Conservation (phyloP, 129 eudicot genomes). For the Saposhnikovia divaricata region DNA sequence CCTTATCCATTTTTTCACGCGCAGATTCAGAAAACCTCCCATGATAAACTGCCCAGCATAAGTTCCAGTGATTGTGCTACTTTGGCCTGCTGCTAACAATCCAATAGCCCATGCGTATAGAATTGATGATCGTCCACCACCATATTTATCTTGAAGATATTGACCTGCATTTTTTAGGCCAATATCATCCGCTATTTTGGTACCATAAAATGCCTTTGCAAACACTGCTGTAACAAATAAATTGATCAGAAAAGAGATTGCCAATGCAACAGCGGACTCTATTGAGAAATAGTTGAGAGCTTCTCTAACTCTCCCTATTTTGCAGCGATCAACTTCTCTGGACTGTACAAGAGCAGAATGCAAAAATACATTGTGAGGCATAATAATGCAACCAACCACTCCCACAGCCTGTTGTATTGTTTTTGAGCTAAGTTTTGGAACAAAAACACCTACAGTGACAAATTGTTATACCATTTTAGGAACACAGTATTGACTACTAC, state of each 20-base stretch:
- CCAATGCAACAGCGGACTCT: conserved; percentile 63
- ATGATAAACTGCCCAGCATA: conserved; percentile 66
- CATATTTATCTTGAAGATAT: conserved; percentile 68
- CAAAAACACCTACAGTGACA: conserved; percentile 17
- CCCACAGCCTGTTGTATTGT: too few relatives aligned
- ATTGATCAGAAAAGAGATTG: conserved; percentile 68
- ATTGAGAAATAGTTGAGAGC: conserved; percentile 83
- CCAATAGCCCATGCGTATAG: too few relatives aligned
- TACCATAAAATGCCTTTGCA: conserved; percentile 93
- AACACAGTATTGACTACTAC: too few relatives aligned
- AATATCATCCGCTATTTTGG: conserved; percentile 52
- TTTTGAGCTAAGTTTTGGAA: too few relatives aligned
- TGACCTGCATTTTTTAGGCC: conserved; percentile 86
- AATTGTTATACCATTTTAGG: background rate
- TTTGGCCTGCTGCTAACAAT: too few relatives aligned
- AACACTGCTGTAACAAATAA: conserved; percentile 83
- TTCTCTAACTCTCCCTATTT: conserved; percentile 65
- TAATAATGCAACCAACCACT: too few relatives aligned
- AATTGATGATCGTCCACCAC: conserved; percentile 78
- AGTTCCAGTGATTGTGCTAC: conserved; percentile 55
- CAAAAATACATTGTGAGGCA: too few relatives aligned
- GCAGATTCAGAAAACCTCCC: conserved; percentile 82
- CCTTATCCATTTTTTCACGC: conserved; percentile 75
- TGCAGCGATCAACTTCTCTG: conserved; percentile 61
- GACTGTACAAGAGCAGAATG: conserved; percentile 18